A percentile compares a stretch with the other conserved stretches of the same genome.
phyloP scores from a whole-genome alignment of 768 basidiomycete genomes.

The Mycena vitilis region DNA sequence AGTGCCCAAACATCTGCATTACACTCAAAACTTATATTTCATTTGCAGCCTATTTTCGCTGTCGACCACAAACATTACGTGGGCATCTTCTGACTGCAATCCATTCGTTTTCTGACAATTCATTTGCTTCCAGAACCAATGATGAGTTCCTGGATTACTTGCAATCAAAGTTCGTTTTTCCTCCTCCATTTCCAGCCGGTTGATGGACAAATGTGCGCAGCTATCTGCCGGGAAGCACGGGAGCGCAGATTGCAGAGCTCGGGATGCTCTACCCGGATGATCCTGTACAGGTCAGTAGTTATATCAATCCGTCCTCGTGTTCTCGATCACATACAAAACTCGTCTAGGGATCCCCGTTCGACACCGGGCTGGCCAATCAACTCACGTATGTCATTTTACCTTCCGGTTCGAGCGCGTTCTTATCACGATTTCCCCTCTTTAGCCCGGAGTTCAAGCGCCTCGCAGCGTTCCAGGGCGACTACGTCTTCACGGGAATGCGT shows the following conservation, averaged over 20 bases:
- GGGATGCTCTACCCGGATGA: neutral
- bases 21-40: neutral
- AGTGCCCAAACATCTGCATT: neutral
- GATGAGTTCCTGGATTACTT: conserved; percentile 2
- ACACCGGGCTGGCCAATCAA: conserved; percentile 3
- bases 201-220: neutral
- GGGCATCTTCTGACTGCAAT: too few species aligned
- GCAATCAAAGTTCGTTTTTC: neutral
- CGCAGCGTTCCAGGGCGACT: conserved; percentile 51
- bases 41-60: conserved; percentile 11
- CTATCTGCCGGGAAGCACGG: neutral
- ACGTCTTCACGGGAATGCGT: conserved; percentile 47
- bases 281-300: neutral
- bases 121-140: neutral
- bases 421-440: neutral
- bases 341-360: conserved; percentile 19
- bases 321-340: neutral
- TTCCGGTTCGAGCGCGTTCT: neutral
- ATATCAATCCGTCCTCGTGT: too few species aligned
- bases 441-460: conserved; percentile 55
- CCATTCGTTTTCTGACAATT: too few species aligned
- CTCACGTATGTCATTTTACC: neutral
- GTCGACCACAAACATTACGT: conserved; percentile 22
- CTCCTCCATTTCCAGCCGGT: neutral
- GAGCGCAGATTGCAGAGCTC: neutral